These are phyloP conservation scores for Jimgerdemannia lactiflua DNA, from an alignment of 192 early-diverging fungal species.

Conservation along the genomic window DNA sequence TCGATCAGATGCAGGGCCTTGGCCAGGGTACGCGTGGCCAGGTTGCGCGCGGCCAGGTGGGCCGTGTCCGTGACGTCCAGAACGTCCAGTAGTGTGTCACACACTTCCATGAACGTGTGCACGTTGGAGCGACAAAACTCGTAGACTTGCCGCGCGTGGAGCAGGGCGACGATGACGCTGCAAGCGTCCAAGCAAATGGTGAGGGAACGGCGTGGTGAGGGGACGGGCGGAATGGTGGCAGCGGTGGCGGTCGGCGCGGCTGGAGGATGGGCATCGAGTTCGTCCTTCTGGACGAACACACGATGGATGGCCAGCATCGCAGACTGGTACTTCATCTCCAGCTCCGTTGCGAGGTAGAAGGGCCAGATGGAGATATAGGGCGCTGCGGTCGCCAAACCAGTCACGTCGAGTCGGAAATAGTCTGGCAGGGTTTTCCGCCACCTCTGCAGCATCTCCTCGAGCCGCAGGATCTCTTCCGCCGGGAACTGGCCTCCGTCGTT, in stretches of 20 bases:
- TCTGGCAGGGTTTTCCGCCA: slow-evolving; percentile 12
- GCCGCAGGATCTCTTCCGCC: slow-evolving; percentile 1
- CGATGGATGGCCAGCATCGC: slow-evolving; percentile 7
- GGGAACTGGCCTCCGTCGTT: background rate
- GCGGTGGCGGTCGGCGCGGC: too few species aligned
- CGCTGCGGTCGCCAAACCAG: background rate
- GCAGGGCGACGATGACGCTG: background rate
- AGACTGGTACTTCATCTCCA: slow-evolving; percentile 12
- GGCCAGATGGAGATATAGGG: background rate
- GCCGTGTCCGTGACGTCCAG: background rate
- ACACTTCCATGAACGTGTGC: slow-evolving; percentile 12
- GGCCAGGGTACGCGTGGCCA: too few species aligned
- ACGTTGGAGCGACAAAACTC: slow-evolving; percentile 13
- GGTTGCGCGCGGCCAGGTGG: background rate
- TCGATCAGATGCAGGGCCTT: too few species aligned
- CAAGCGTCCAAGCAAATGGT: slow-evolving; percentile 8
- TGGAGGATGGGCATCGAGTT: background rate
- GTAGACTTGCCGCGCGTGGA: slow-evolving; percentile 7
- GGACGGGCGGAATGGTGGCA: too few species aligned
- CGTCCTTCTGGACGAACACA: slow-evolving; percentile 8
- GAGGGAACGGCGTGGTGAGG: background rate
- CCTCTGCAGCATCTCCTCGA: slow-evolving; percentile 5
- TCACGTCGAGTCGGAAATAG: slow-evolving; percentile 1
- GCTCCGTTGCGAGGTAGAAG: slow-evolving; percentile 10
- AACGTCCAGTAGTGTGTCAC: slow-evolving; percentile 13